Evolutionary conservation across 2,329 filamentous ascomycete genomes (phyloP).

Genomic region (Ophiostoma triangulosporum): DNA sequence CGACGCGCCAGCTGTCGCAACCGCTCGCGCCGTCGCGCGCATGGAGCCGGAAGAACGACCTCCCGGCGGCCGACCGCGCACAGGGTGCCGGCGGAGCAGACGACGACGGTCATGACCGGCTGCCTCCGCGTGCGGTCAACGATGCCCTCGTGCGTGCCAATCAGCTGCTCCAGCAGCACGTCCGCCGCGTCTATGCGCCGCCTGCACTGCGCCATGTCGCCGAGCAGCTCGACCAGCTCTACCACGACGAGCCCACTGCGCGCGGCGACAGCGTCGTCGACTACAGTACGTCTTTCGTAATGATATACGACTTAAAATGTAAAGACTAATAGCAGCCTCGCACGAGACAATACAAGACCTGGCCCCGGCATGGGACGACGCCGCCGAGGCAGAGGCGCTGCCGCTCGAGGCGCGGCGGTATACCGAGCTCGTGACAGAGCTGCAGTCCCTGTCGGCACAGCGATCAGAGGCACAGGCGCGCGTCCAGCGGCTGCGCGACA

Average conservation of each 20-base stretch:
- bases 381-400: conserved; percentile 23
- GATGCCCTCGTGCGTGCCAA: conserved; percentile 47
- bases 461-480: conserved; percentile 23
- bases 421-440: conserved; percentile 31
- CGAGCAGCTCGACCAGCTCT: conserved; percentile 57
- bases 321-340: conserved; percentile 22
- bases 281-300: conserved; percentile 24
- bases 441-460: conserved; percentile 36
- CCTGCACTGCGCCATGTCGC: conserved; percentile 59
- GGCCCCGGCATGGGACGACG: conserved; percentile 32
- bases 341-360: conserved; percentile 31
- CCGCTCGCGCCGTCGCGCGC: conserved; percentile 40
- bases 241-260: conserved; percentile 14
- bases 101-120: conserved; percentile 20
- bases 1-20: conserved; percentile 50
- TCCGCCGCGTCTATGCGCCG: conserved; percentile 50
- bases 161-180: conserved; percentile 49
- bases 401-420: conserved; percentile 39
- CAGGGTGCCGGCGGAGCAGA: background rate
- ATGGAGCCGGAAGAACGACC: conserved; percentile 36
- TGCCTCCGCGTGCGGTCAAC: conserved; percentile 38
- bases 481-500: conserved; percentile 32
- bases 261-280: conserved; percentile 24
- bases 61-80: conserved; percentile 8
- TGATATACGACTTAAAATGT: background rate